phyloP scores from a whole-genome alignment of 1,284 basidiomycete genomes.

The Filobasidium uniguttulatum region DNA sequence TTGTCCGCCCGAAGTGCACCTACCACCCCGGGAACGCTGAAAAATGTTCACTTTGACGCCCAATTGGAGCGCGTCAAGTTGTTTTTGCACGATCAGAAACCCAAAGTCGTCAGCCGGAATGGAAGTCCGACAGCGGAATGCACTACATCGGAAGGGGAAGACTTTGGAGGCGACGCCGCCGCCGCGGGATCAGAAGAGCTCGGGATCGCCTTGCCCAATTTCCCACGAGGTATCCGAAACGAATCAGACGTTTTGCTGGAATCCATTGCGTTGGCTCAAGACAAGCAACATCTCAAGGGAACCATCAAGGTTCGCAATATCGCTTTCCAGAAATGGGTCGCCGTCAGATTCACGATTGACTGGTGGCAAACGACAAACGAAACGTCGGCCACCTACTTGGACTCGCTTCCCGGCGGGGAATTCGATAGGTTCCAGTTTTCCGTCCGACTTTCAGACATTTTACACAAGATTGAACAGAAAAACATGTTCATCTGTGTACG shows the following conservation, averaged over 20 bases:
- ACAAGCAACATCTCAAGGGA: constrained; percentile 50
- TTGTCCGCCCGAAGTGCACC: constrained; percentile 45
- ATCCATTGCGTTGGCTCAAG: constrained; percentile 48
- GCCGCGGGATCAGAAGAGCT: constrained; percentile 29
- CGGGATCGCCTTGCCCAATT: constrained; percentile 42
- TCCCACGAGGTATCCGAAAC: constrained; percentile 37
- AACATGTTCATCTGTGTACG: constrained; percentile 67
- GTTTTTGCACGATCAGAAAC: constrained; percentile 86
- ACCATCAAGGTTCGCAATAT: constrained; percentile 69
- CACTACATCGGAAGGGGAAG: constrained; percentile 63
- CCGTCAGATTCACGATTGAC: constrained; percentile 83
- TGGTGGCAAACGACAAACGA: constrained; percentile 92
- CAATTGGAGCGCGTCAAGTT: constrained; percentile 79
- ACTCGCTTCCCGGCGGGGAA: constrained; percentile 46
- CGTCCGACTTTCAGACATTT: constrained; percentile 42
- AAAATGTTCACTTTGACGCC: constrained; percentile 83
- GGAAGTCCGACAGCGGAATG: constrained; percentile 72
- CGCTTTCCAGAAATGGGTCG: constrained; percentile 75
- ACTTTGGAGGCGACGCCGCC: constrained; percentile 43
- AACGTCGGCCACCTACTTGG: constrained; percentile 63
- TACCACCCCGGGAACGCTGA: constrained; percentile 51
- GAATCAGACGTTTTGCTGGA: constrained; percentile 44
- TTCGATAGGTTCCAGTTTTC: constrained; percentile 50
- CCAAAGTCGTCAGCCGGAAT: constrained; percentile 76
- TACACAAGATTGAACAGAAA: constrained; percentile 63